These are phyloP conservation scores for Microdochium paspali DNA, from an alignment of 2,329 filamentous ascomycete species.

Conservation along the genomic window DNA sequence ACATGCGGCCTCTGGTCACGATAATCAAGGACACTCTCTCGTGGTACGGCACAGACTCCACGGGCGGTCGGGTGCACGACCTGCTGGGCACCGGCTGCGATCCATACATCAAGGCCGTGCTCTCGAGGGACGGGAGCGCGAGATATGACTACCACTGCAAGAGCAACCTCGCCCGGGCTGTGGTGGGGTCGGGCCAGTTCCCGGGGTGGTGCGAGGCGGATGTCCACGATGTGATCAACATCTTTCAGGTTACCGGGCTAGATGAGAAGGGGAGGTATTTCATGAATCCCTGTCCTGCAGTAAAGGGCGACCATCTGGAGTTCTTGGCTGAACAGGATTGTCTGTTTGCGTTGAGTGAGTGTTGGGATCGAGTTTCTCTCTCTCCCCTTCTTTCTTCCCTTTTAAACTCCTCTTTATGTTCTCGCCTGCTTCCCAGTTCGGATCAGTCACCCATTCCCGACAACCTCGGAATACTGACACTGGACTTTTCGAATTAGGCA, in stretches of 20 bases:
- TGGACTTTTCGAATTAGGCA: too few species aligned
- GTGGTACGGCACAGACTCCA: slow-evolving; percentile 49
- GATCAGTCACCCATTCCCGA: too few species aligned
- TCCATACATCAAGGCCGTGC: slow-evolving; percentile 70
- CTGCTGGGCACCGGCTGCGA: slow-evolving; percentile 76
- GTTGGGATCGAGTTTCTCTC: not conserved
- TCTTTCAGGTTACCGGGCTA: slow-evolving; percentile 77
- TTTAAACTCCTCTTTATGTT: too few species aligned
- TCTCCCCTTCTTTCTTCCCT: too few species aligned
- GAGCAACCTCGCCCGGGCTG: slow-evolving; percentile 67
- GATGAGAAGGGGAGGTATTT: slow-evolving; percentile 66
- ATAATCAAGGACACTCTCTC: slow-evolving; percentile 59
- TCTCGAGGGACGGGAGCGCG: slow-evolving; percentile 44
- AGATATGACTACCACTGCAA: slow-evolving; percentile 77
- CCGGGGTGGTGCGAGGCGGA: slow-evolving; percentile 49
- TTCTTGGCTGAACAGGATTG: slow-evolving; percentile 76
- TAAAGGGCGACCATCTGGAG: slow-evolving; percentile 52
- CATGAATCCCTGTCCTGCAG: slow-evolving; percentile 56
- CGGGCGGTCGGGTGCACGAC: slow-evolving; percentile 65
- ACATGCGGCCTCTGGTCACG: slow-evolving; percentile 64
- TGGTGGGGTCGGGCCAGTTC: slow-evolving; percentile 53
- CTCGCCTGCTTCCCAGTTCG: too few species aligned
- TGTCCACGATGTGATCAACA: slow-evolving; percentile 77
- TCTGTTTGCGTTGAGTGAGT: slow-evolving; percentile 46
- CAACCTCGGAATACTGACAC: too few species aligned